Conservation (phyloP, 2,329 filamentous ascomycete species). For the Xylariaceae sp. region DNA sequence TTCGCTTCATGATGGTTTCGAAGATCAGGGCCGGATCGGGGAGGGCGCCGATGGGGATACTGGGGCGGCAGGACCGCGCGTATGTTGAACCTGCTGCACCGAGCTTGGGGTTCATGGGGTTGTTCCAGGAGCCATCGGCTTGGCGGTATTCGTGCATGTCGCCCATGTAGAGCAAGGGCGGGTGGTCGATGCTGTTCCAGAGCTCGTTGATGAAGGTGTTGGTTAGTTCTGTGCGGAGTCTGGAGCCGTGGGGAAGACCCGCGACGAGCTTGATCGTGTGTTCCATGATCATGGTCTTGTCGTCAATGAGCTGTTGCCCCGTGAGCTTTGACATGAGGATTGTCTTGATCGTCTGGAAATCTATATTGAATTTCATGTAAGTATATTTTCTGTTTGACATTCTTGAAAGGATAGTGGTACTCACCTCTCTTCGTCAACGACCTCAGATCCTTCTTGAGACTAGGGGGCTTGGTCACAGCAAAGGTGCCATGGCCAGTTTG, state of each 20-base stretch:
- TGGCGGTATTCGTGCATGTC: constrained; percentile 60
- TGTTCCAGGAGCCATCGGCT: constrained; percentile 68
- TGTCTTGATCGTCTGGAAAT: constrained; percentile 57
- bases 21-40: constrained; percentile 62
- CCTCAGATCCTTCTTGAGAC: constrained; percentile 53
- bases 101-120: constrained; percentile 58
- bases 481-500: constrained; percentile 61
- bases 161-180: constrained; percentile 60
- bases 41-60: constrained; percentile 56
- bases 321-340: constrained; percentile 59
- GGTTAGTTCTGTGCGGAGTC: constrained; percentile 57
- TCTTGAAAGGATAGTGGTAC: constrained; percentile 17
- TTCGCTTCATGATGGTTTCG: constrained; percentile 55
- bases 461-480: constrained; percentile 42
- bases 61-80: constrained; percentile 57
- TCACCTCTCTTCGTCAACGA: constrained; percentile 46
- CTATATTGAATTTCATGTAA: constrained; percentile 33
- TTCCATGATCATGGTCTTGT: constrained; percentile 76
- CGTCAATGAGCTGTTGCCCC: constrained; percentile 59
- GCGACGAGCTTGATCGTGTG: constrained; percentile 65
- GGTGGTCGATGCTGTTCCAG: constrained; percentile 68
- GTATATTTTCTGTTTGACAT: background rate
- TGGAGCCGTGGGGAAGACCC: constrained; percentile 57
- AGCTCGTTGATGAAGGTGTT: constrained; percentile 63
- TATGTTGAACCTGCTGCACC: constrained; percentile 65